Evolutionary conservation across 2,329 filamentous ascomycete genomes (phyloP), one percentile per base, ranked within the genome.

Genomic region (Exophiala sp.): DNA sequence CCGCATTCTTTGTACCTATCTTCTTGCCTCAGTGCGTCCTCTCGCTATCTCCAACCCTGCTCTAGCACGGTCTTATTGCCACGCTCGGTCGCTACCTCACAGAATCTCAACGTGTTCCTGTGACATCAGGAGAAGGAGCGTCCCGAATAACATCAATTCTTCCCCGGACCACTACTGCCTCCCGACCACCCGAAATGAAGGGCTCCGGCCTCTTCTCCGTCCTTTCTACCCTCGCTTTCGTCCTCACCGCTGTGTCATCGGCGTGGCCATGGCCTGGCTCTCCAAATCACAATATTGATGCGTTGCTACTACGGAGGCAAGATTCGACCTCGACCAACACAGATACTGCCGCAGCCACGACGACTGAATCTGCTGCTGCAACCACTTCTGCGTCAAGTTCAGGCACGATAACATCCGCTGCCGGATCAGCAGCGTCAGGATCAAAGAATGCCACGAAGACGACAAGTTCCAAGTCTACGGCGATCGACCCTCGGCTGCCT

Each of bases 401-500:
- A 16, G 52, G 24, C 21, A 55, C 60, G 10, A 21, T 20, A 18
- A 39, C 44, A 32, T 50, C 47, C 10, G 36, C 41, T 4, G 36
- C 57, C 33, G 52, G 41, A 12, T 52, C 57, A 10, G 41, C 6
- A n/a, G 55, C 33, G 5, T 61, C 58, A 39, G 53, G 36, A 39
- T 53, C 54, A 36, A 47, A 47, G 32, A 54, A 47, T 32, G 33
- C 47, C 20, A 59, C 58, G 12, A 57, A 44, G 38, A 61, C 58
- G 35, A 55, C 41, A 20, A 55, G 56, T 32, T 65, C 65, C 5
- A 67, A 58, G n/a, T 64, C 69, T 16, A 74, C 68, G 52, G 74
- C 71, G 8, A 79, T 81, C 65, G 77, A 83, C 58, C 68, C 79
- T 46, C 75, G 78, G 51, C 66, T 78, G 12, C 78, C 78, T 18